phyloP scores from a whole-genome alignment of 163 green algal genomes.

The Scenedesmus sp. region DNA sequence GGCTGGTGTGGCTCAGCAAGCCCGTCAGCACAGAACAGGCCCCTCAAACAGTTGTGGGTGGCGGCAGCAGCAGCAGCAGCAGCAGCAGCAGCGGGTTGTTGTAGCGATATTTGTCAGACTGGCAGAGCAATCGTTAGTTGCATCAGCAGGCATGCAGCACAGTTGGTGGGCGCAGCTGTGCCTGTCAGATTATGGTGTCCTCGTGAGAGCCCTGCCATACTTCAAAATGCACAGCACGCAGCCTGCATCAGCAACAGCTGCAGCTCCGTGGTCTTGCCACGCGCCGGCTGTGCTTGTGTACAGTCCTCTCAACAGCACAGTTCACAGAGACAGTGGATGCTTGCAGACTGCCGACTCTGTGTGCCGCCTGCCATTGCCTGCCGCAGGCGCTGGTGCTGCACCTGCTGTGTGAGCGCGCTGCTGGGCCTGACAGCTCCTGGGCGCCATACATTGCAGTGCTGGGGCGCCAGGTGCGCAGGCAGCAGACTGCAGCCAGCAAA shows the following conservation, averaged over 20 bases:
- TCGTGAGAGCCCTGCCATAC: not conserved
- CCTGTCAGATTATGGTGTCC: not conserved
- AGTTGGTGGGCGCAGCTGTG: not conserved
- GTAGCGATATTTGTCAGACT: too few species aligned
- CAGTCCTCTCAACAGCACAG: not conserved
- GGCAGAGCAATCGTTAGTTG: not conserved
- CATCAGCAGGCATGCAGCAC: not conserved
- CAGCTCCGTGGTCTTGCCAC: not conserved
- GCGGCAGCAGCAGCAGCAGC: not conserved
- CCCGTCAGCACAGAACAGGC: not conserved
- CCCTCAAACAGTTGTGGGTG: not conserved
- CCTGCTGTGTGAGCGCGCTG: slow-evolving; percentile 69
- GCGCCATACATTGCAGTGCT: slow-evolving; percentile 67
- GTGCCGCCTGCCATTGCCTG: not conserved
- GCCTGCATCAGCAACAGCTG: not conserved
- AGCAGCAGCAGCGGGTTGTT: too few species aligned
- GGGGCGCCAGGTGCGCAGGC: slow-evolving; percentile 56
- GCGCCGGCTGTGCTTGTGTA: not conserved
- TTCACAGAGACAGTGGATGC: not conserved
- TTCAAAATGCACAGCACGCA: not conserved
- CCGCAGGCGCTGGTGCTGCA: slow-evolving; percentile 67
- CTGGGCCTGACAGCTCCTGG: slow-evolving; percentile 64
- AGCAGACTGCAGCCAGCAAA: not conserved
- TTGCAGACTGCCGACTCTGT: not conserved
- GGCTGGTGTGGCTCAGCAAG: not conserved